Percentiles rank a stretch among this genome's conserved stretches.
phyloP scores from a whole-genome alignment of 2,329 filamentous ascomycete genomes.

The Calonectria montana region DNA sequence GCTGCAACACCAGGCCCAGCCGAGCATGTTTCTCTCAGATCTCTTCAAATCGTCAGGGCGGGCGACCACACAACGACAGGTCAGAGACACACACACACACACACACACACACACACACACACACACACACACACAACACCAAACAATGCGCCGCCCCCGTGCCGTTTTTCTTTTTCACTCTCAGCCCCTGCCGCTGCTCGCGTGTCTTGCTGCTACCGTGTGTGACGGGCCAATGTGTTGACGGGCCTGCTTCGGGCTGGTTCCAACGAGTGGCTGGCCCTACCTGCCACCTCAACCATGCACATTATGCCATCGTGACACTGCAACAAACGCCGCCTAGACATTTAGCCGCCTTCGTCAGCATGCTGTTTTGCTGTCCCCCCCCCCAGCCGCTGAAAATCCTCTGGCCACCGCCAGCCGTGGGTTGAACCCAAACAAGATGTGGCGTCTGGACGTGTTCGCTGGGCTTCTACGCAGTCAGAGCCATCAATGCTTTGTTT shows the following conservation, averaged over 20 bases:
- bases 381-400: slow-evolving; percentile 7
- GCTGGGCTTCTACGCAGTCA: neutral
- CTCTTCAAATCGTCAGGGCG: slow-evolving; percentile 2
- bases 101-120: slow-evolving; percentile 13
- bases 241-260: slow-evolving; percentile 4
- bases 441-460: neutral
- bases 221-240: slow-evolving; percentile 1
- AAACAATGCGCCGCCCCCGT: neutral
- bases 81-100: slow-evolving; percentile 14
- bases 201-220: slow-evolving; percentile 2
- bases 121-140: slow-evolving; percentile 14
- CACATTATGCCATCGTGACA: slow-evolving; percentile 9
- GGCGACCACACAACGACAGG: neutral
- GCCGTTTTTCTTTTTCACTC: neutral
- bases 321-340: neutral
- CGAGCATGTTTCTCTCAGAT: slow-evolving; percentile 10
- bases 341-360: slow-evolving; percentile 7
- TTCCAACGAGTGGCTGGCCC: slow-evolving; percentile 20
- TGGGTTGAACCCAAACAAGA: neutral
- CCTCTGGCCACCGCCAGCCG: neutral
- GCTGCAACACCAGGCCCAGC: neutral
- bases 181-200: slow-evolving; percentile 11
- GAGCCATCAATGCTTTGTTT: slow-evolving; percentile 13
- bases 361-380: neutral
- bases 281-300: neutral